A percentile compares a stretch with the other conserved stretches of the same genome.
Evolutionary conservation across 1,139 yeast genomes (phyloP).

Genomic region (Yamadazyma jaroonii): DNA sequence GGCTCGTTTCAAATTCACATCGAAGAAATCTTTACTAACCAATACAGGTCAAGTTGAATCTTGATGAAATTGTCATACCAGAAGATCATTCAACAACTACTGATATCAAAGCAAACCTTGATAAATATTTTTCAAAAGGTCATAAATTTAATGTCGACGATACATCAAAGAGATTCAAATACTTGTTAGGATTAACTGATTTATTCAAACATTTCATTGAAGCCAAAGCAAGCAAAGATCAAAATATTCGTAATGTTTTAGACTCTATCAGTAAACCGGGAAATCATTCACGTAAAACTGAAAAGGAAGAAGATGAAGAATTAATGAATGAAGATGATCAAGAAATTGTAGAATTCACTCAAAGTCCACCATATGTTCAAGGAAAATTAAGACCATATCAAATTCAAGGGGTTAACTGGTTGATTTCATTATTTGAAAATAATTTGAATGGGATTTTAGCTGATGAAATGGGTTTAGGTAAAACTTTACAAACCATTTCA

Average conservation of each 20-base stretch:
- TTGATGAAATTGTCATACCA: slow-evolving; percentile 2
- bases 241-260: slow-evolving; percentile 50
- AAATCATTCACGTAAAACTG: slow-evolving; percentile 46
- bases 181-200: slow-evolving; percentile 63
- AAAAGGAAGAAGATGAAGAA: slow-evolving; percentile 69
- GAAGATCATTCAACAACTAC: slow-evolving; percentile 9
- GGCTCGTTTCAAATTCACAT: neutral
- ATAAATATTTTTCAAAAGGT: slow-evolving; percentile 46
- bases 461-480: slow-evolving; percentile 98
- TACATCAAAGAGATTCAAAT: slow-evolving; percentile 61
- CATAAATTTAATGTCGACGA: slow-evolving; percentile 50
- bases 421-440: slow-evolving; percentile 78
- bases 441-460: slow-evolving; percentile 89
- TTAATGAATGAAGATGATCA: slow-evolving; percentile 51
- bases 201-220: slow-evolving; percentile 68
- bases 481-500: slow-evolving; percentile 90
- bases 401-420: slow-evolving; percentile 91
- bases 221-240: slow-evolving; percentile 63
- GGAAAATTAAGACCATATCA: slow-evolving; percentile 79
- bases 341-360: slow-evolving; percentile 54
- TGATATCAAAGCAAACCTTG: slow-evolving; percentile 16
- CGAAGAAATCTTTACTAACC: neutral
- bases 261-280: slow-evolving; percentile 27
- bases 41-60: neutral
- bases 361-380: slow-evolving; percentile 61